Evolutionary conservation across 1,284 basidiomycete genomes (phyloP).

Genomic region (Sporisorium sorghi): DNA sequence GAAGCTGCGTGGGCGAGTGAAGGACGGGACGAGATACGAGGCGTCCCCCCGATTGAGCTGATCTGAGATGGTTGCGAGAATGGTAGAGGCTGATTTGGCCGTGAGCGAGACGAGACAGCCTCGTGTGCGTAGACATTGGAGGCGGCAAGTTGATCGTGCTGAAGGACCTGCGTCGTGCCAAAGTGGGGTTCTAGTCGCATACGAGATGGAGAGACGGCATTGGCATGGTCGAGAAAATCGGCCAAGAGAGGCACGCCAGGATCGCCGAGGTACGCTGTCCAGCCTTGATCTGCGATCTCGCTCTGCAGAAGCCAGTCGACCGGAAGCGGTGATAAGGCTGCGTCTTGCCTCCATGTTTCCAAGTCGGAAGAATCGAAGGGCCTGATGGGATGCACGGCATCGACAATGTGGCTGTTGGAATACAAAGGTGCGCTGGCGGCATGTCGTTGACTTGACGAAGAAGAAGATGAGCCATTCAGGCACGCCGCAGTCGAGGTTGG

Average conservation of each 20-base stretch:
- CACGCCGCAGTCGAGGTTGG: too few relatives aligned
- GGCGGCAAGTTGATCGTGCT: not conserved
- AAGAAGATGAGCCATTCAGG: too few relatives aligned
- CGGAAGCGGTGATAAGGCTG: not conserved
- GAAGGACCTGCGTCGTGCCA: not conserved
- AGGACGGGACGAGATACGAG: not conserved
- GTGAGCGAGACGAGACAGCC: not conserved
- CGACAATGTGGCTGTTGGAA: not conserved
- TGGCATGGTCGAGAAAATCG: not conserved
- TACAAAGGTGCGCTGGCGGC: not conserved
- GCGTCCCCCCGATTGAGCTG: not conserved
- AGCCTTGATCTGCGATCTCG: slow-evolving; percentile 3
- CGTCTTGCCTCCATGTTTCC: not conserved
- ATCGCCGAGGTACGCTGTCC: slow-evolving; percentile 11
- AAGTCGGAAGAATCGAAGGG: not conserved
- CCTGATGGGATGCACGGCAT: not conserved
- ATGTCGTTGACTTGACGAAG: not conserved
- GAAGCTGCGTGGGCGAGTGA: not conserved
- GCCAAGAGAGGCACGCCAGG: slow-evolving; percentile 8
- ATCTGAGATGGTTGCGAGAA: not conserved
- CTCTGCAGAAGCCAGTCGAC: slow-evolving; percentile 7
- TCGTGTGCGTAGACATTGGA: not conserved
- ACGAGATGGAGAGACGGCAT: not conserved
- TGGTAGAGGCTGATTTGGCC: not conserved
- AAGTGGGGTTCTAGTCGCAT: not conserved